These are phyloP conservation scores for Phallus indusiatus DNA, from an alignment of 768 basidiomycete genomes.

Conservation along the genomic window DNA sequence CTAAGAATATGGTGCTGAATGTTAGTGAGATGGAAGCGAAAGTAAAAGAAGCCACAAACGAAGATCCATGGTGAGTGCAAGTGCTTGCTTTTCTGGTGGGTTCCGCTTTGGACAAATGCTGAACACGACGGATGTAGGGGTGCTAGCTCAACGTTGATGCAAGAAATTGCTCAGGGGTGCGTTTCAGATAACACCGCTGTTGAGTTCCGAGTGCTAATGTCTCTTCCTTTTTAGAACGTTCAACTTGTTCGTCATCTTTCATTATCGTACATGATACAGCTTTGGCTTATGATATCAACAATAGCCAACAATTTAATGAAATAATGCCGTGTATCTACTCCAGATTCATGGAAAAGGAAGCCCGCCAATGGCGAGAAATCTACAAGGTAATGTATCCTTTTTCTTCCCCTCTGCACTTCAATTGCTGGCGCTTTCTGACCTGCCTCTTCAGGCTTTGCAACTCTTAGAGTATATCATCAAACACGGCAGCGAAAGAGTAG, in stretches of 20 bases:
- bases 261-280: neutral
- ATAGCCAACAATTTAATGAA: constrained; percentile 95
- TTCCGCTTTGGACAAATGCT: neutral
- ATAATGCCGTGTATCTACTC: constrained; percentile 97
- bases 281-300: constrained; percentile 8
- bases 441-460: constrained; percentile 60
- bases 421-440: neutral
- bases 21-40: constrained; percentile 96
- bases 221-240: constrained; percentile 63
- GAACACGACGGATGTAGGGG: constrained; percentile 51
- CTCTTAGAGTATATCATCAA: constrained; percentile 94
- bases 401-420: neutral
- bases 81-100: constrained; percentile 16
- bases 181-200: constrained; percentile 20
- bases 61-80: constrained; percentile 88
- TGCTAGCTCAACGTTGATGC: constrained; percentile 95
- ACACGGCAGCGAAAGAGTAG: constrained; percentile 94
- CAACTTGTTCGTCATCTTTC: constrained; percentile 64
- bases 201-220: constrained; percentile 10
- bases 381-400: constrained; percentile 64
- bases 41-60: constrained; percentile 93
- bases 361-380: constrained; percentile 95
- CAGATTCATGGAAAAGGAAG: constrained; percentile 97
- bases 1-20: constrained; percentile 94
- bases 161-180: constrained; percentile 95